Base-by-base conservation (phyloP, 345 rosid species). In the Salix udensis region DNA sequence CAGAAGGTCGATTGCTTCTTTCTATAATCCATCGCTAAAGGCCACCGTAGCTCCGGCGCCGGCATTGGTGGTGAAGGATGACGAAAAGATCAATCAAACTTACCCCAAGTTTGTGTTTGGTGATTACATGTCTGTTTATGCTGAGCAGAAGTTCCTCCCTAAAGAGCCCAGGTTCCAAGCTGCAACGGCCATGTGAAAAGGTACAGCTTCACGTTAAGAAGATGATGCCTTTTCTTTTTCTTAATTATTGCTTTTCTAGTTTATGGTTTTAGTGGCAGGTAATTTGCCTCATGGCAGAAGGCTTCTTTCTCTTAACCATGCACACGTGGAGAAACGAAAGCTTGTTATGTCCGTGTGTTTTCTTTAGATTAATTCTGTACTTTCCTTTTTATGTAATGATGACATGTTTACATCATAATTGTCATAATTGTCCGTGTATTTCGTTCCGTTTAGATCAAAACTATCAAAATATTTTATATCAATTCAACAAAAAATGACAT, bases 81-180 rank as follows among this genome's bases (percentile, higher is more conserved):
- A 23, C 36, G 36, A 71, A 12, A 86, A 87, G 61, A 78, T 68
- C 81, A 76, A 77, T 60, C 68, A 46, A 61, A 52, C 60, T 46
- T 92, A 92, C 76, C 97, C 97, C 64, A 81, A 86, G 89, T 90
- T 91, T 81, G 85, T 95, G 79, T 92, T 92, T 69, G 98, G 89
- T 19, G 98, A 95, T n/a, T 95, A 95, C 76, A 95, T 95, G 97
- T 85, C 91, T 50, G 85, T 92, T 46, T 95, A 95, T 80, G 88
- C 82, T n/a, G 78, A 87, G 74, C 98, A 95, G 86, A 95, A 95
- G 92, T 95, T 91, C 81, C 91, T 81, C 44, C 84, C 97, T 0
- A 95, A 94, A 74, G 98, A 92, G 70, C 94, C 97, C 4, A 91
- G 98, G 82, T 92, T 95, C 82, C 86, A 84, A 81, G 93, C 97